Evolutionary conservation across 2,329 filamentous ascomycete genomes (phyloP).

Genomic region (Fusarium proliferatum): DNA sequence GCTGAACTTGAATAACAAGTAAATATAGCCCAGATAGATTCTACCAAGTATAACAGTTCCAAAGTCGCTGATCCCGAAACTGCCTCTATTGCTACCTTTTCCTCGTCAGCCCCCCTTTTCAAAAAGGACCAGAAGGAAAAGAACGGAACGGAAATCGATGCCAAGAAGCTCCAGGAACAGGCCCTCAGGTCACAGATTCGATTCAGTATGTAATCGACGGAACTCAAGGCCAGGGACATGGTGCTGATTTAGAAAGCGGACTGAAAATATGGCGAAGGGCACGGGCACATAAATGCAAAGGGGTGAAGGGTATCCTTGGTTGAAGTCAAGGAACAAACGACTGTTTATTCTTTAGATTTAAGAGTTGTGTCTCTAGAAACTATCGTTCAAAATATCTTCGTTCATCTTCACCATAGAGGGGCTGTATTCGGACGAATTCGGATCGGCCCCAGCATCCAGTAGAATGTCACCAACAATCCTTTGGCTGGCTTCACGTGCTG

Average conservation of each 20-base stretch:
- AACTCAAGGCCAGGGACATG: not conserved
- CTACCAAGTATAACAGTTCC: constrained; percentile 19
- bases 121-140: constrained; percentile 30
- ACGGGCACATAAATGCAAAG: not conserved
- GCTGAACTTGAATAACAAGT: constrained; percentile 6
- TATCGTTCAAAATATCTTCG: constrained; percentile 70
- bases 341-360: not conserved
- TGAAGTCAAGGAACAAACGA: constrained; percentile 3
- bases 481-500: constrained; percentile 82
- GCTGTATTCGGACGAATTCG: constrained; percentile 67
- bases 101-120: constrained; percentile 41
- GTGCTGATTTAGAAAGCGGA: not conserved
- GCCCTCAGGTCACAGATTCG: constrained; percentile 45
- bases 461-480: constrained; percentile 85
- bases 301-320: constrained; percentile 18
- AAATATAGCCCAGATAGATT: constrained; percentile 18
- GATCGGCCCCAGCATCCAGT: constrained; percentile 76
- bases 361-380: constrained; percentile 57
- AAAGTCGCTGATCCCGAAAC: constrained; percentile 39
- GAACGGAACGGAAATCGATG: constrained; percentile 29
- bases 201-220: constrained; percentile 40
- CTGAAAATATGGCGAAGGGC: not conserved
- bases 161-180: constrained; percentile 44
- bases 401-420: constrained; percentile 75
- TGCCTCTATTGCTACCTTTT: constrained; percentile 42